Conservation (phyloP, 2,329 filamentous ascomycete species). For the Alternaria incomplexa region DNA sequence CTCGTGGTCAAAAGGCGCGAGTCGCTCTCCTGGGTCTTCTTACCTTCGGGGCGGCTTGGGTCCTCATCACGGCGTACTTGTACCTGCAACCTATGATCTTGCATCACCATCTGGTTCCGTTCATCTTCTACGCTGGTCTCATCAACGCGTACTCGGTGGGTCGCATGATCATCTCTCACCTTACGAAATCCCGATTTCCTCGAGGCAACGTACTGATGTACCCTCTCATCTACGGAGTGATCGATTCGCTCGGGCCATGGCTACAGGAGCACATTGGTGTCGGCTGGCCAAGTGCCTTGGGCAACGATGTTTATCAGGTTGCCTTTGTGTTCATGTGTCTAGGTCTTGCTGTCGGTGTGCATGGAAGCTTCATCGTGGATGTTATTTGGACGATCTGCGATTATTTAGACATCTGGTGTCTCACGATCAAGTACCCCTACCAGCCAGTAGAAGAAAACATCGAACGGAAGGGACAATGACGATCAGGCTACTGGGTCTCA, state of each 20-base stretch:
- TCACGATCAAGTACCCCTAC: slow-evolving; percentile 89
- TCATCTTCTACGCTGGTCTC: slow-evolving; percentile 84
- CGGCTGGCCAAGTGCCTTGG: slow-evolving; percentile 51
- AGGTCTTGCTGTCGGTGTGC: slow-evolving; percentile 85
- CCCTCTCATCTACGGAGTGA: slow-evolving; percentile 77
- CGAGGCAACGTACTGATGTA: slow-evolving; percentile 85
- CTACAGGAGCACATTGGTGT: slow-evolving; percentile 59
- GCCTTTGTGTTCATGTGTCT: slow-evolving; percentile 89
- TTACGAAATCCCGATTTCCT: slow-evolving; percentile 86
- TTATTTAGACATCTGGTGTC: slow-evolving; percentile 96
- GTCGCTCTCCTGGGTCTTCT: slow-evolving; percentile 81
- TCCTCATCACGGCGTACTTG: slow-evolving; percentile 77
- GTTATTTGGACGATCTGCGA: slow-evolving; percentile 98
- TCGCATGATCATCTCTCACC: slow-evolving; percentile 92
- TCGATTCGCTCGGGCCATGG: slow-evolving; percentile 79
- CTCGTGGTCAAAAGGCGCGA: slow-evolving; percentile 73
- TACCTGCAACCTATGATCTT: slow-evolving; percentile 85
- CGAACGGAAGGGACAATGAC: slow-evolving; percentile 35
- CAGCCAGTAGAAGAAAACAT: slow-evolving; percentile 48
- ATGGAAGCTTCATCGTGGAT: slow-evolving; percentile 95
- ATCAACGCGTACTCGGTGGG: slow-evolving; percentile 95
- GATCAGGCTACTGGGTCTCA: neutral
- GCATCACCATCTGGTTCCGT: slow-evolving; percentile 83
- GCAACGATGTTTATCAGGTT: slow-evolving; percentile 80
- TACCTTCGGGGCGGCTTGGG: slow-evolving; percentile 82